Conservation (phyloP, 2,329 filamentous ascomycete genomes). For the Coniochaeta hoffmannii region DNA sequence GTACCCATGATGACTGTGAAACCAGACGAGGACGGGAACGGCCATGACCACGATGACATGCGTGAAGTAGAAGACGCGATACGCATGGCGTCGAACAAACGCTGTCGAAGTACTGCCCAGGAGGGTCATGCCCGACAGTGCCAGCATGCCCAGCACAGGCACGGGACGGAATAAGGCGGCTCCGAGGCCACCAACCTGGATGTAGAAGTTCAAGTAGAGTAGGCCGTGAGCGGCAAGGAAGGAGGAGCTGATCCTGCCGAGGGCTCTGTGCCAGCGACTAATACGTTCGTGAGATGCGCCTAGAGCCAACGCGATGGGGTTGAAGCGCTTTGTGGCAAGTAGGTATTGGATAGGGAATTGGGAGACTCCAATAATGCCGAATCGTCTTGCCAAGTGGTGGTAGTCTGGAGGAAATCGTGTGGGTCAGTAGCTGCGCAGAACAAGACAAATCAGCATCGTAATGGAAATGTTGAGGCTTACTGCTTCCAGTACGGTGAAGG, state of each 20-base stretch:
- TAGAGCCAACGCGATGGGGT: conserved; percentile 42
- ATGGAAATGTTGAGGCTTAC: too few species aligned
- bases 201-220: conserved; percentile 53
- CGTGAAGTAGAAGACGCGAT: neutral
- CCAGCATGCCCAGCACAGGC: conserved; percentile 42
- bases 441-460: too few species aligned
- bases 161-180: conserved; percentile 38
- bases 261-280: conserved; percentile 53
- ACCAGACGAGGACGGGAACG: neutral
- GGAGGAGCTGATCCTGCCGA: conserved; percentile 47
- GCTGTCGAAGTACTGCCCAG: conserved; percentile 38
- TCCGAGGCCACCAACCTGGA: conserved; percentile 37
- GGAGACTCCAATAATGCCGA: conserved; percentile 49
- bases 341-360: conserved; percentile 56
- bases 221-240: conserved; percentile 44
- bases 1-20: neutral
- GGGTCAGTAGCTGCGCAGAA: neutral
- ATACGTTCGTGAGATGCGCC: conserved; percentile 51
- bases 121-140: conserved; percentile 32
- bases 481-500: too few species aligned
- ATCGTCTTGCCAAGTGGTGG: conserved; percentile 56
- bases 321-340: conserved; percentile 48
- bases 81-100: conserved; percentile 14
- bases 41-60: neutral
- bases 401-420: conserved; percentile 45